phyloP scores from a whole-genome alignment of 345 rosid genomes.

The Syzygium jambos region DNA sequence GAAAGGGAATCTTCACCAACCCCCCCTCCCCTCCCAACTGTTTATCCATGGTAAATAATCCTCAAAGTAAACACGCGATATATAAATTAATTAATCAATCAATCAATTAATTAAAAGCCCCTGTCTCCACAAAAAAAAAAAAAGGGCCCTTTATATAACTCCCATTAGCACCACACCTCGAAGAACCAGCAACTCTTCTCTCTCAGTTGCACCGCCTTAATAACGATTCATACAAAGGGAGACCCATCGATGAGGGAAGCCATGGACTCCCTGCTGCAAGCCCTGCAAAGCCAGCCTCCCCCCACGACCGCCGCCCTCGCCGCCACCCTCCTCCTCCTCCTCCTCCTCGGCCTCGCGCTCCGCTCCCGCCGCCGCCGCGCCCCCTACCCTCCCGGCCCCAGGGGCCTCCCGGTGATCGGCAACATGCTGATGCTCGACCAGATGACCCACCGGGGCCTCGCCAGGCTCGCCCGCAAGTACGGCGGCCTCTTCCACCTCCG shows the following conservation, averaged over 20 bases:
- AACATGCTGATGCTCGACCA: slow-evolving; percentile 90
- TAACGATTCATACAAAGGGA: neutral
- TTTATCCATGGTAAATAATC: neutral
- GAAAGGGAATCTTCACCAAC: neutral
- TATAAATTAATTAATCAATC: too few relatives aligned
- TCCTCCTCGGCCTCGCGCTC: slow-evolving; percentile 26
- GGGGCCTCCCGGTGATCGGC: slow-evolving; percentile 75
- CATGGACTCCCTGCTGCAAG: neutral
- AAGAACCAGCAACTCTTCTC: neutral
- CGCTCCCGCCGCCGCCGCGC: slow-evolving; percentile 26
- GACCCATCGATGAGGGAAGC: neutral
- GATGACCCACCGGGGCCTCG: slow-evolving; percentile 84
- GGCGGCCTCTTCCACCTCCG: slow-evolving; percentile 79
- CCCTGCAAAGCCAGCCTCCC: neutral
- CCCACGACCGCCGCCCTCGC: neutral
- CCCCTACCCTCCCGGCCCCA: slow-evolving; percentile 87
- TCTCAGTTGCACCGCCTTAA: neutral
- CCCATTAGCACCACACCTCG: neutral
- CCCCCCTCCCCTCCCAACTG: neutral
- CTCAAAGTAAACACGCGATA: neutral
- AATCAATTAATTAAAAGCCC: neutral
- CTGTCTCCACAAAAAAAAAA: neutral
- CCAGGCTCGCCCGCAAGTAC: slow-evolving; percentile 46
- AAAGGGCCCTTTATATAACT: neutral
- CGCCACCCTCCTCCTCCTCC: slow-evolving; percentile 22